Evolutionary conservation across 306 rosid species (phyloP).

Genomic region (Vigna radiata): DNA sequence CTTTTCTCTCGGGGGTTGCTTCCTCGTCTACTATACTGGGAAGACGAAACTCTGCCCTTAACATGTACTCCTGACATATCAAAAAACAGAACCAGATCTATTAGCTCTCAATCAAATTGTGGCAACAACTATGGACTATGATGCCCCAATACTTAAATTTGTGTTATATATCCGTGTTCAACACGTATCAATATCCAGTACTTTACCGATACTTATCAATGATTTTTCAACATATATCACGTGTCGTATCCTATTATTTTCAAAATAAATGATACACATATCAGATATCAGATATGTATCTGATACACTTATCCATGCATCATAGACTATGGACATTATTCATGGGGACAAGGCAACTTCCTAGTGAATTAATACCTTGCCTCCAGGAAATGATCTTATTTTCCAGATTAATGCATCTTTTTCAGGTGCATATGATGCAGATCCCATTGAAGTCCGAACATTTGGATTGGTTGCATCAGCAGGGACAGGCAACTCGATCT

Average conservation of each 20-base stretch:
- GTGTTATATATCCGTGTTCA: no score
- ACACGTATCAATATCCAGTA: no score
- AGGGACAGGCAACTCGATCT: conserved; percentile 93
- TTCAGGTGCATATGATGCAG: conserved; percentile 99
- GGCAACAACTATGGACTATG: conserved; percentile 1
- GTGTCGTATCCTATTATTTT: no score
- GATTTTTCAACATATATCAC: no score
- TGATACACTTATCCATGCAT: no score
- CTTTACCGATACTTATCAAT: no score
- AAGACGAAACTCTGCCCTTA: conserved; percentile 96
- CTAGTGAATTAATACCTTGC: conserved; percentile 75
- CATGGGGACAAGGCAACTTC: conserved; percentile 34
- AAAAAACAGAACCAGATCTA: conserved; percentile 37
- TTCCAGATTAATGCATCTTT: conserved; percentile 93
- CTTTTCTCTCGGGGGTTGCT: conserved; percentile 90
- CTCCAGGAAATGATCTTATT: conserved; percentile 97
- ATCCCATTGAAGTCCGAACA: conserved; percentile 96
- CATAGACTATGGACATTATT: background rate
- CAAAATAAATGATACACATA: no score
- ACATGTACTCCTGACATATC: conserved; percentile 80
- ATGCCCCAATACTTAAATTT: no score
- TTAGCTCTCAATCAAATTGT: conserved; percentile 5
- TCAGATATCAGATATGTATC: no score
- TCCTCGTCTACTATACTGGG: conserved; percentile 92
- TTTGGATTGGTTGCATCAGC: conserved; percentile 90